phyloP scores from a whole-genome alignment of 2,329 filamentous ascomycete species.

The Sphaerulina populicola region DNA sequence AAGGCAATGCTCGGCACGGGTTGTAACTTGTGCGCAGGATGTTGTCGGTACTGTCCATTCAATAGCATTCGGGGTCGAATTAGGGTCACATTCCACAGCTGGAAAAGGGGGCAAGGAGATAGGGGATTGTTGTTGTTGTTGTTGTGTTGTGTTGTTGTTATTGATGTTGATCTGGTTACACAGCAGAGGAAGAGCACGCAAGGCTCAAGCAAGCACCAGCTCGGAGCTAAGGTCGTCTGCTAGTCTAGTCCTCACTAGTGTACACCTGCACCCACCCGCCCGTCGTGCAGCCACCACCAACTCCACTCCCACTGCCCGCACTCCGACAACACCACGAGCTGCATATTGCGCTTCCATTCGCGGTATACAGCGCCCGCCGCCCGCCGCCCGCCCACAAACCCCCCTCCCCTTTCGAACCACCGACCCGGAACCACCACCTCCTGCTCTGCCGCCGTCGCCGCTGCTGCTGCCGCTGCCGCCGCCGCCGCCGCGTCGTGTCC shows the following conservation, averaged over 20 bases:
- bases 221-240: neutral
- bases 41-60: no score
- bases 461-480: neutral
- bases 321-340: neutral
- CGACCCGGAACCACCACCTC: neutral
- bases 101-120: no score
- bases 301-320: neutral
- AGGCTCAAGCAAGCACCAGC: neutral
- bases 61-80: no score
- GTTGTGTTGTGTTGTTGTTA: no score
- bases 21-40: neutral
- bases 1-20: neutral
- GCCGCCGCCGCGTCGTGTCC: neutral
- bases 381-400: no score
- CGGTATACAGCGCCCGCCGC: neutral
- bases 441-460: no score
- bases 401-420: neutral
- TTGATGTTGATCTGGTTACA: neutral
- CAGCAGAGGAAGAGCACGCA: neutral
- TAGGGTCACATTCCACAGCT: no score
- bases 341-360: no score
- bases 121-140: no score
- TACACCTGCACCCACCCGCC: neutral
- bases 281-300: neutral
- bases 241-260: neutral